A percentile compares a stretch with the other conserved stretches of the same genome.
Evolutionary conservation across 805 yeast genomes (phyloP).

Genomic region (Starmerella roubikii): DNA sequence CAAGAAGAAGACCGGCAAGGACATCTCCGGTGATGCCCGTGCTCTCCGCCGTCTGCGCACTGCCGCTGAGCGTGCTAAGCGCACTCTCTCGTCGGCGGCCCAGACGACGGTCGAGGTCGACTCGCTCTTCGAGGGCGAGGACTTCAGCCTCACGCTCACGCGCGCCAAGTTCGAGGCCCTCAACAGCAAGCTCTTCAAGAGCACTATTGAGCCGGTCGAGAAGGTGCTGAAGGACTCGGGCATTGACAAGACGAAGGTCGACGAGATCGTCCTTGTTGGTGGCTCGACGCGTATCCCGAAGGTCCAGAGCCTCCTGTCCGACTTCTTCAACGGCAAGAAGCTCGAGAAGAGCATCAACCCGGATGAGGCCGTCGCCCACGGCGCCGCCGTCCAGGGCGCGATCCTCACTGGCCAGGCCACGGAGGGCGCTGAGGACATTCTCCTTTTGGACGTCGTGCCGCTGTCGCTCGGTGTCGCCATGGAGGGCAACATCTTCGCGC

Average conservation of each 20-base stretch:
- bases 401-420: conserved; percentile 87
- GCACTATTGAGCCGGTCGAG: conserved; percentile 88
- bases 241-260: conserved; percentile 68
- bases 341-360: conserved; percentile 96
- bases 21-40: conserved; percentile 81
- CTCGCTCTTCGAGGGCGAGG: conserved; percentile 90
- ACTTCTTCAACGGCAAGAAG: conserved; percentile 93
- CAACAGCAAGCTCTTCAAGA: conserved; percentile 83
- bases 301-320: conserved; percentile 86
- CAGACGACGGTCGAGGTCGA: conserved; percentile 95
- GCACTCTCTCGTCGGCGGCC: conserved; percentile 91
- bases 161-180: conserved; percentile 98
- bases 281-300: conserved; percentile 99
- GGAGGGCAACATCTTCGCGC: conserved; percentile 98
- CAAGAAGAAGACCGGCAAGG: conserved; percentile 89
- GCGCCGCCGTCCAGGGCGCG: conserved; percentile 99
- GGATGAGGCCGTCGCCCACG: conserved; percentile 98
- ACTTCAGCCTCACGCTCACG: conserved; percentile 83
- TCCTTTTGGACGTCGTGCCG: conserved; percentile 94
- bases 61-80: conserved; percentile 98
- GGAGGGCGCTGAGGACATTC: conserved; percentile 86
- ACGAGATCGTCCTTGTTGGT: conserved; percentile 94
- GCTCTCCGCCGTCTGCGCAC: conserved; percentile 97
- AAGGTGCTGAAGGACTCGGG: conserved; percentile 87
- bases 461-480: conserved; percentile 98